Evolutionary conservation across 257 asterid genomes (phyloP), one percentile per base, ranked within the genome.

Genomic region (Cordia subcordata): DNA sequence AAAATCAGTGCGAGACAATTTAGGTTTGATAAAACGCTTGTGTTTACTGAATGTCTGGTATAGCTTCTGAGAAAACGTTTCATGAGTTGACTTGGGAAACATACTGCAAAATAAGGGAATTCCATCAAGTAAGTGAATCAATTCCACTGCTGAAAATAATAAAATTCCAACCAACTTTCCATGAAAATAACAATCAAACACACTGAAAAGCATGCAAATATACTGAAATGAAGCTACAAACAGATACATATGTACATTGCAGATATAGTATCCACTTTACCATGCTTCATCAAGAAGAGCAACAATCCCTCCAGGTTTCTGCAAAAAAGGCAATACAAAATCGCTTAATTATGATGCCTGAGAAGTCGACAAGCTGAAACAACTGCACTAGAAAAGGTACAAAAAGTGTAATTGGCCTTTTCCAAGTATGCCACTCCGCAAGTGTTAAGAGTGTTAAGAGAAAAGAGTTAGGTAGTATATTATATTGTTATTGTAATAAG

Each of bases 211-310:
- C 40, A 45, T 32, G 13, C n/a, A 38, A 39, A 58, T 27, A 60
- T 22, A 66, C 68, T 27, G 12, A 60, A 14, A 17, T 19, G 14
- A 37, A 49, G 15, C 8, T 1, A 46, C 33, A 14, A 19, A 55
- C 38, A 38, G 33, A 61, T 64, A 18, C 65, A 32, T 55, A 23
- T 56, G 19, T 46, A 16, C n/a, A 8, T 53, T 42, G 45, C 19
- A 60, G 40, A 14, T 35, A 33, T 11, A 49, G 18, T 45, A 58
- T 37, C 35, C 47, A 58, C 17, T 70, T 44, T 71, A 86, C 99
- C 99, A 92, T 58, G 99, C 97, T 75, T 92, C 99, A 65, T 92
- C 99, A 55, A 92, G 99, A 75, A 92, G 99, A 69, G 99, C 84
- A 67, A 92, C 19, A 61, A 92, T 86, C 61, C 99, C 99, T 73